Evolutionary conservation across 257 asterid species (phyloP), one percentile per base, ranked within the genome.

Genomic region (Cruciata laevipes): DNA sequence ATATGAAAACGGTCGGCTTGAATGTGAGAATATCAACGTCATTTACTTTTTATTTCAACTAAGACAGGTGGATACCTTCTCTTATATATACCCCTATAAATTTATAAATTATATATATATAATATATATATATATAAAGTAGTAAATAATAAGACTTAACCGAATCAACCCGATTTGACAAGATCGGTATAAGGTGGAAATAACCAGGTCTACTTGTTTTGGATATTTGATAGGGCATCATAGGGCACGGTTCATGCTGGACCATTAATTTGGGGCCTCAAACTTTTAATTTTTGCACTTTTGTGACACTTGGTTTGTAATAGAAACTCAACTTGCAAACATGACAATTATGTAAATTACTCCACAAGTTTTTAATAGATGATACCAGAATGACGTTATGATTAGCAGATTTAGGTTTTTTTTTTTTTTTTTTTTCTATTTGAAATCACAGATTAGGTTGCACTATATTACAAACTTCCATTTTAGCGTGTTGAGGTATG

Each of bases 201-300:
- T 25, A 59, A 56, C 1, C 56, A 42, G 4, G 68, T 66, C 42
- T 18, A 47, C 51, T 68, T 72, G 69, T 76, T 57, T 57, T 20
- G 53, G 63, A 66, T 67, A 71, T 47, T 70, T 74, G 61, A 67
- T 72, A 71, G 76, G 76, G 51, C 38, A 69, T n/a, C n/a, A n/a
- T n/a, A n/a, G n/a, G n/a, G n/a, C 71, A 74, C 66, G 58, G 37
- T 62, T 58, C 3, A 32, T 64, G 33, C 37, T 74, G 52, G 75
- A 71, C 65, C n/a, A 66, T 58, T 62, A 18, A 33, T 17, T 69
- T 40, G 65, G 55, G 20, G 18, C 47, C 7, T 18, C 9, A 27
- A 71, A 58, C 59, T 47, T 71, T 11, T 55, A 11, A 73, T 32
- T 11, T 69, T 37, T 70, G 64, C 33, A 66, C 44, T 42, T 17